Evolutionary conservation across 2,329 filamentous ascomycete genomes (phyloP).

Genomic region (Calonectria crousiana): DNA sequence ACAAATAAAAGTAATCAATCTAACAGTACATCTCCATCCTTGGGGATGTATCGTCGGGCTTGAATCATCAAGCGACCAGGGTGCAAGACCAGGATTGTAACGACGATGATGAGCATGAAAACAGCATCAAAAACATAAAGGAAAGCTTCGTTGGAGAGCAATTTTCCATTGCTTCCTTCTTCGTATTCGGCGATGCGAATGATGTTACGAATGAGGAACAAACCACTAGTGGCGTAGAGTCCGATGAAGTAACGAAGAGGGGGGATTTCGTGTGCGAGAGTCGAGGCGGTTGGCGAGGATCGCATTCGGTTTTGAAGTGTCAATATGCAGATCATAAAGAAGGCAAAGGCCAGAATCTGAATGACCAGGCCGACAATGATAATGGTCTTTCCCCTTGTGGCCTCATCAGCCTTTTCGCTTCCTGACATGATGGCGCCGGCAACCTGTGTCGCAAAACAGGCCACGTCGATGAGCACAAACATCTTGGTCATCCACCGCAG

Average conservation of each 20-base stretch:
- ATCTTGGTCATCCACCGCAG: slow-evolving; percentile 54
- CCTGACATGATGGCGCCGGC: slow-evolving; percentile 47
- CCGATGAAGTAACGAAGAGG: slow-evolving; percentile 48
- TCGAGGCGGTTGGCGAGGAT: slow-evolving; percentile 9
- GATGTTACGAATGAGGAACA: slow-evolving; percentile 62
- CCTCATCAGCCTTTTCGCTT: slow-evolving; percentile 29
- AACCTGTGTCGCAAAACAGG: slow-evolving; percentile 57
- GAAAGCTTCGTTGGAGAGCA: slow-evolving; percentile 59
- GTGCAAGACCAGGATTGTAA: slow-evolving; percentile 30
- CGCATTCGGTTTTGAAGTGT: slow-evolving; percentile 57
- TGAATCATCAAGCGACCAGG: slow-evolving; percentile 23
- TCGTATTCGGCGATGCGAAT: slow-evolving; percentile 63
- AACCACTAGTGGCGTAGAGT: slow-evolving; percentile 56
- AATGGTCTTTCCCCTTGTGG: slow-evolving; percentile 31
- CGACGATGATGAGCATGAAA: slow-evolving; percentile 42
- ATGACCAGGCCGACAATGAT: slow-evolving; percentile 56
- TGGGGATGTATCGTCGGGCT: neutral
- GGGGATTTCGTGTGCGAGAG: neutral
- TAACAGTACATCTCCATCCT: neutral
- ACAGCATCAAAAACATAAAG: slow-evolving; percentile 52
- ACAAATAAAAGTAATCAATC: neutral
- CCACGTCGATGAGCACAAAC: slow-evolving; percentile 59
- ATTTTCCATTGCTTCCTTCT: slow-evolving; percentile 55
- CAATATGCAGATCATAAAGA: slow-evolving; percentile 58
- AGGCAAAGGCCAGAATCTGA: slow-evolving; percentile 62